phyloP scores from a whole-genome alignment of 208 protist genomes.

The Acanthamoeba castellanii region DNA sequence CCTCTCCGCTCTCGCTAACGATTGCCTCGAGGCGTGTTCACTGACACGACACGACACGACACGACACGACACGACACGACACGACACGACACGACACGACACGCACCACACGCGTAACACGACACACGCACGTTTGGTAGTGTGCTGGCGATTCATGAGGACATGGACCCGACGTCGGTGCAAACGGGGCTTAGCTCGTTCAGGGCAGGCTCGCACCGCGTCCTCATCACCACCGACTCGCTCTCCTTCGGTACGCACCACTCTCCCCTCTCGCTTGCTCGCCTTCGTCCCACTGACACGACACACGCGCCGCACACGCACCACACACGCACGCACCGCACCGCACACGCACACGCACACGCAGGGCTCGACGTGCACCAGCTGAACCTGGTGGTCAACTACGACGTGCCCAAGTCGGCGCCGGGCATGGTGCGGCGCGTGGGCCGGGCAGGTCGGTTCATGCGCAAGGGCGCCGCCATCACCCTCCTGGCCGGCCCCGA shows the following conservation, averaged over 20 bases:
- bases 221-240: constrained; percentile 99
- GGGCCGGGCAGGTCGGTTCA: constrained; percentile 99
- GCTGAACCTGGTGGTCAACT: constrained; percentile 99
- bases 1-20: constrained; percentile 89
- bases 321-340: too few species aligned
- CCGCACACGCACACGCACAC: too few species aligned
- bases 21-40: background rate
- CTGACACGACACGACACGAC: background rate
- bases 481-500: constrained; percentile 98
- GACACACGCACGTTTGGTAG: background rate
- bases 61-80: background rate
- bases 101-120: background rate
- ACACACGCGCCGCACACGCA: too few species aligned
- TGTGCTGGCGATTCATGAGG: background rate
- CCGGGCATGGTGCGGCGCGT: constrained; percentile 99
- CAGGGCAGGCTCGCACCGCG: constrained; percentile 86
- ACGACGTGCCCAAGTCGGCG: constrained; percentile 98
- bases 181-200: background rate
- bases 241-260: constrained; percentile 93
- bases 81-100: background rate
- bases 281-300: too few species aligned
- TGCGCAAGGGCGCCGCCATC: constrained; percentile 99
- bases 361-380: constrained; percentile 99
- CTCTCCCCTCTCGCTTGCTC: background rate
- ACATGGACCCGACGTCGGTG: background rate